Base-by-base conservation (phyloP, 2,329 filamentous ascomycete genomes). In the Talaromyces marneffei region DNA sequence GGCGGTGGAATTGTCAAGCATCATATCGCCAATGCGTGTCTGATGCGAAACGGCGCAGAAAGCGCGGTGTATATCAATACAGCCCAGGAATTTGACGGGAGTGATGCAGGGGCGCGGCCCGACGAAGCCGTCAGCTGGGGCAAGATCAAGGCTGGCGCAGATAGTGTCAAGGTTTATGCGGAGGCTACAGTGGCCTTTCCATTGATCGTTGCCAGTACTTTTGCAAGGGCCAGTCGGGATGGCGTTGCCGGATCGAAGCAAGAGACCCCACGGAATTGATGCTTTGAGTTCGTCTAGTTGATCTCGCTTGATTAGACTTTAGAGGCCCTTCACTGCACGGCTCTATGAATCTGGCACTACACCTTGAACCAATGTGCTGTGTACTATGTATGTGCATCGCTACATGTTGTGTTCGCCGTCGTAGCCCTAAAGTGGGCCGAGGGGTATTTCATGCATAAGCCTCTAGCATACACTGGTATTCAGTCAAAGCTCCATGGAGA, bases 101-200 rank as follows among this genome's bases (percentile, higher is more conserved):
- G 92, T 69, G 94, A 99, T 78, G 93, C 94, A 0, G 94, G 94
- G 1, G 94, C 94, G 3, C 82, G 94, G 60, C 94, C 94, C 4
- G 94, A 99, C 70, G 94, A 99, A 78, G 94, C 94, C 4, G 90
- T 99, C 16, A 97, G 92, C 65, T 99, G 94, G 94, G 94, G 94
- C 2, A 99, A 99, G 82, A 97, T 99, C 76, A 97, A 95, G 76
- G 82, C 87, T 44, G 90, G 88, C 57, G 94, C 89, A 1, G 88
- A 94, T 65, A 89, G 87, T 68, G 92, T 97, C 61, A 99, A 97
- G 86, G 90, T 87, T 4, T 87, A 87, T 68, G 85, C 85, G 16
- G 86, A 89, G 72, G 86, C 86, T 1, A 88, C 86, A 0, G 78
- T 88, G 16, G 86, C 82, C 16, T 88, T 88, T 68, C 86, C 86